Conservation (phyloP, 2,329 filamentous ascomycete species). For the Zymoseptoria ardabiliae region DNA sequence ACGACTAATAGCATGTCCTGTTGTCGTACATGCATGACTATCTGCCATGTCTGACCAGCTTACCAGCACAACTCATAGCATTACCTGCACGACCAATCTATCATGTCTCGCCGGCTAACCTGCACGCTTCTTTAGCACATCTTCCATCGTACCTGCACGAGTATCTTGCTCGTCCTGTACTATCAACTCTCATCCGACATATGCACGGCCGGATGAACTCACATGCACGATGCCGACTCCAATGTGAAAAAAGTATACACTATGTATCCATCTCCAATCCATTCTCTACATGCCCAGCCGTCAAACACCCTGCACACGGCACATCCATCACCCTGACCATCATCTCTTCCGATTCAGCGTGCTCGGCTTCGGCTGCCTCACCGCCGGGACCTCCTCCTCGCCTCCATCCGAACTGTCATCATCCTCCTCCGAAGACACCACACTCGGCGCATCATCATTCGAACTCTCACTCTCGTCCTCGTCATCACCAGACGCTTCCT, state of each 20-base stretch:
- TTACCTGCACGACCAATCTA: no score
- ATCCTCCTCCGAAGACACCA: constrained; percentile 22
- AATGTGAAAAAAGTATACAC: background rate
- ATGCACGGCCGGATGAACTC: background rate
- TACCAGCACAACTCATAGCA: no score
- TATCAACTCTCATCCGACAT: no score
- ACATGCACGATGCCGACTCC: background rate
- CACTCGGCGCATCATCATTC: constrained; percentile 7
- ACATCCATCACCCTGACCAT: background rate
- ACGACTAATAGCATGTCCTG: no score
- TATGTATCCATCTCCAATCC: background rate
- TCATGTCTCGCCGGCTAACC: no score
- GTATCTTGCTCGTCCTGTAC: no score
- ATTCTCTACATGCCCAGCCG: background rate
- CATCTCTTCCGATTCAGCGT: constrained; percentile 6
- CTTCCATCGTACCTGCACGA: no score
- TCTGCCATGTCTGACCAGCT: no score
- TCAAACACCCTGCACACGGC: background rate
- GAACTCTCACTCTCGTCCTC: constrained; percentile 8
- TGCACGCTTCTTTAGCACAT: no score
- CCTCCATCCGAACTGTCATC: constrained; percentile 43
- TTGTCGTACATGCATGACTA: no score
- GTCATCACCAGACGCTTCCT: constrained; percentile 39
- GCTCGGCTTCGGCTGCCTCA: constrained; percentile 2
- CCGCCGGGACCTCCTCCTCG: constrained; percentile 16